These are phyloP conservation scores for Elsinoe australis DNA, from an alignment of 2,329 filamentous ascomycete species.

Conservation along the genomic window DNA sequence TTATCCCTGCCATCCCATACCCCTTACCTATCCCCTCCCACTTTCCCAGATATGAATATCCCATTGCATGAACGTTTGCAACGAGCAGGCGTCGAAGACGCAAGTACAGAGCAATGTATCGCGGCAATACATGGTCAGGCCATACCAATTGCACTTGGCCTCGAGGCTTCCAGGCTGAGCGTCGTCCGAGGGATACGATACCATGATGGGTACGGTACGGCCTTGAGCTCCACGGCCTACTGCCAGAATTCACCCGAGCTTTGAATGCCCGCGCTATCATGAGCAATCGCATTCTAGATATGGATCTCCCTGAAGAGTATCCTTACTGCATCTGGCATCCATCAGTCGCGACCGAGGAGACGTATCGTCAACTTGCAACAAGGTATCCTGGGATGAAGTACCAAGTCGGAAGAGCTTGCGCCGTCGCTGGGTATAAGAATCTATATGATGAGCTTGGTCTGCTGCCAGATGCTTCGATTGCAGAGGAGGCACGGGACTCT, in stretches of 20 bases:
- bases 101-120: too few relatives aligned
- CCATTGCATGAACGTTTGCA: too few relatives aligned
- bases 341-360: constrained; percentile 32
- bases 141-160: constrained; percentile 6
- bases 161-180: neutral
- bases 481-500: constrained; percentile 36
- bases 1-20: too few relatives aligned
- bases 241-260: constrained; percentile 22
- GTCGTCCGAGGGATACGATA: constrained; percentile 21
- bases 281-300: constrained; percentile 31
- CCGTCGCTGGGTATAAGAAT: constrained; percentile 33
- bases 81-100: too few relatives aligned
- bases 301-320: constrained; percentile 22
- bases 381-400: constrained; percentile 31
- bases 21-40: too few relatives aligned
- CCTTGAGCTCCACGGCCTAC: constrained; percentile 16
- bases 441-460: constrained; percentile 34
- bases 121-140: constrained; percentile 7
- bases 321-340: constrained; percentile 42
- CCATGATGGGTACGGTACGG: constrained; percentile 21
- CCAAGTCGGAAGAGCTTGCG: constrained; percentile 36
- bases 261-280: constrained; percentile 34
- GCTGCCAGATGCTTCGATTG: constrained; percentile 35
- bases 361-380: constrained; percentile 30
- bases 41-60: too few relatives aligned